Evolutionary conservation across 495 filamentous ascomycete genomes (phyloP).

Genomic region (Hypoxylon intermedium): DNA sequence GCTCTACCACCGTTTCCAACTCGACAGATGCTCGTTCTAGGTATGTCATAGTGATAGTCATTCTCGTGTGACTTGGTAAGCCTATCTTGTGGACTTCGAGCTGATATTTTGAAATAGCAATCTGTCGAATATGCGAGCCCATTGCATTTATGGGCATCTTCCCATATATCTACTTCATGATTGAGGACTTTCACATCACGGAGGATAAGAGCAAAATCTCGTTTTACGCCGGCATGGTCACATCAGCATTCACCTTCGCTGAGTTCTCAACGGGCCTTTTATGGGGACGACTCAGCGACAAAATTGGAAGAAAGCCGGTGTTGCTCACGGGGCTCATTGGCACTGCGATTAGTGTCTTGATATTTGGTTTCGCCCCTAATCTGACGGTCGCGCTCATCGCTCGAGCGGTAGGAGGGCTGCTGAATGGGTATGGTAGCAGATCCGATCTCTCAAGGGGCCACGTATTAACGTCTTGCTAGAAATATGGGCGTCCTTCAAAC

Average conservation of each 20-base stretch:
- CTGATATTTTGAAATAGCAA: conserved; percentile 64
- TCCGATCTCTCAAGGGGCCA: neutral
- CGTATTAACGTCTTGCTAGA: conserved; percentile 44
- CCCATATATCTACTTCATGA: conserved; percentile 98
- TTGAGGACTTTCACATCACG: conserved; percentile 86
- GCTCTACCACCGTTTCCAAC: conserved; percentile 54
- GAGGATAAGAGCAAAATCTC: conserved; percentile 80
- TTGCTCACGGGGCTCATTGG: conserved; percentile 85
- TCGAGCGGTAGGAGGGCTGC: conserved; percentile 83
- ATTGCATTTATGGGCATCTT: conserved; percentile 99
- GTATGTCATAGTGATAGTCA: conserved; percentile 53
- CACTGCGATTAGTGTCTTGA: conserved; percentile 90
- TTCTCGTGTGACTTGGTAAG: conserved; percentile 15
- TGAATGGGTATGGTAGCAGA: conserved; percentile 77
- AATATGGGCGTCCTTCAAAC: conserved; percentile 96
- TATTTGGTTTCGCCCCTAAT: conserved; percentile 90
- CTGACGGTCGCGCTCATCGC: conserved; percentile 85
- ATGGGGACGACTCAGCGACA: conserved; percentile 93
- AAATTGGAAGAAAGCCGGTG: conserved; percentile 90
- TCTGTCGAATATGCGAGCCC: conserved; percentile 95
- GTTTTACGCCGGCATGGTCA: conserved; percentile 95
- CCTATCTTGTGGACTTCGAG: conserved; percentile 2
- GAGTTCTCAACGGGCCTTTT: conserved; percentile 89
- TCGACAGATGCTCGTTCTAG: conserved; percentile 75
- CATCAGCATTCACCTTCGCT: conserved; percentile 93